Base-by-base conservation (phyloP, 306 rosid species). In the Prunus davidiana region DNA sequence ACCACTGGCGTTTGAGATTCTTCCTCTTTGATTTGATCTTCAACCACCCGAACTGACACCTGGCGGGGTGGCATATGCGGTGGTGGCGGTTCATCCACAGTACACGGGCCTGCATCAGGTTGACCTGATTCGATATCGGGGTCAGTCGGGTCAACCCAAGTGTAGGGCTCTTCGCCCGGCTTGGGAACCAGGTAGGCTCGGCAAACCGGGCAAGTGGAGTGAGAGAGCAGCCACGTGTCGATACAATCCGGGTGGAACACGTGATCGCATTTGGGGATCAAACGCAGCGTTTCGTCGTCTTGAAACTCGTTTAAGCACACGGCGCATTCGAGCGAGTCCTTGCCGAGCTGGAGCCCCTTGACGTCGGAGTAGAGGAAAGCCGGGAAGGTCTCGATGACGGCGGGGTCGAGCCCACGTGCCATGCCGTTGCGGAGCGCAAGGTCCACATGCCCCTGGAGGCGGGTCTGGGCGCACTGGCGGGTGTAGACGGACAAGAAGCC, bases 171-270 rank as follows among this genome's bases (percentile, higher is more conserved):
- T 12, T 91, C 97, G 0, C 85, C 93, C 2, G 92, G 89, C 15
- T 49, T 78, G 0, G 96, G 88, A 6, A 76, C 47, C 11, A 92
- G 78, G 71, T 87, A 77, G 3, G 99, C 91, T 0, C 99, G 91
- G 50, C 99, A 95, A 67, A 95, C 97, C 0, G 99, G 99, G 55
- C 99, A 95, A 4, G 99, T 92, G 52, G 88, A 82, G 82, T 92
- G 97, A 10, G 80, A 82, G 3, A 77, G 80, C 12, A 95, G 73
- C 99, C 99, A 92, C 43, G 86, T 84, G 75, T 95, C 99, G 51
- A 95, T 80, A 68, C 99, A 95, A 3, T 79, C 86, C 0, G 88
- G 63, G 78, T 95, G 99, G 80, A 95, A 95, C 61, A 92, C 97
- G 76, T 95, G 99, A 82, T 85, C 87, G 54, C 99, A 95, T 19